Conservation (phyloP, 2,329 filamentous ascomycete genomes). For the Fonsecaea pugnacius region DNA sequence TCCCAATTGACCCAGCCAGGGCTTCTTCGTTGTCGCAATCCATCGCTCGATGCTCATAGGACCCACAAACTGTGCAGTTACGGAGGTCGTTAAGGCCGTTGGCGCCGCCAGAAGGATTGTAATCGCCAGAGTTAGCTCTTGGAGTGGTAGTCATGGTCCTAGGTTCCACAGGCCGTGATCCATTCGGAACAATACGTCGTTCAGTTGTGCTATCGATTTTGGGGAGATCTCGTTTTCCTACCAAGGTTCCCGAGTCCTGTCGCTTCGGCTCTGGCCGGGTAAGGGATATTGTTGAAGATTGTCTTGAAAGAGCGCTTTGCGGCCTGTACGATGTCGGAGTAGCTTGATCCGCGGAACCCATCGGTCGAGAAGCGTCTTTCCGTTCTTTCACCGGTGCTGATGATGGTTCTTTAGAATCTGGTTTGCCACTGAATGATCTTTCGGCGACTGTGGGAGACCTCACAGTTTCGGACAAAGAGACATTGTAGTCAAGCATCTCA, state of each 20-base stretch:
- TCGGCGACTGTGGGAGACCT: constrained; percentile 3
- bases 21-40: constrained; percentile 53
- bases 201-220: constrained; percentile 4
- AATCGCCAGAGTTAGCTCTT: constrained; percentile 18
- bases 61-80: constrained; percentile 53
- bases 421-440: neutral
- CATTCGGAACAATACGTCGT: neutral
- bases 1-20: constrained; percentile 44
- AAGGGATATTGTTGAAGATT: constrained; percentile 40
- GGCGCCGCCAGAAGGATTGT: constrained; percentile 50
- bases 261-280: constrained; percentile 20
- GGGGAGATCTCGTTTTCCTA: constrained; percentile 2
- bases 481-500: constrained; percentile 47
- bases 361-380: constrained; percentile 15
- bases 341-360: constrained; percentile 8
- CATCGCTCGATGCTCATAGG: constrained; percentile 49
- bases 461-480: constrained; percentile 12
- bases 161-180: neutral
- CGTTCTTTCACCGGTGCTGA: neutral
- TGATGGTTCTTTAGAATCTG: constrained; percentile 14
- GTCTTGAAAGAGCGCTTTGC: constrained; percentile 38
- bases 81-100: constrained; percentile 50
- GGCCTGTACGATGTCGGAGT: constrained; percentile 29
- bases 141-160: neutral
- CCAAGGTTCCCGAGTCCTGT: constrained; percentile 14